These are phyloP conservation scores for Heritiera fomes DNA, from an alignment of 345 rosid species.

Conservation along the genomic window DNA sequence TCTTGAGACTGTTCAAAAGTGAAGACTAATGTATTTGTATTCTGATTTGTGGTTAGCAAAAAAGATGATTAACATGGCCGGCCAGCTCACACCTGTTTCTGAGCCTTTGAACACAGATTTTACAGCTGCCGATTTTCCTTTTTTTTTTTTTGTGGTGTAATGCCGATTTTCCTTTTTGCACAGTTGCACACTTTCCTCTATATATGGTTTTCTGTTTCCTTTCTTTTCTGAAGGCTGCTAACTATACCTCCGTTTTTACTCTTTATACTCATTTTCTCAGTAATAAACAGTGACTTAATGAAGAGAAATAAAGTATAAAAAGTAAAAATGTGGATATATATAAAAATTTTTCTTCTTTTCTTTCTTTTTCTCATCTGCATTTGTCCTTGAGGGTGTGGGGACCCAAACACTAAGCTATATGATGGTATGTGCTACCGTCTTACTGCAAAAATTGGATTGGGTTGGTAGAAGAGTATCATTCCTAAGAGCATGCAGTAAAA, in stretches of 20 bases:
- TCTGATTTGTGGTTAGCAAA: background rate
- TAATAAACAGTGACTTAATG: too few species aligned
- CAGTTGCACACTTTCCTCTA: background rate
- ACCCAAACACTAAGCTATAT: background rate
- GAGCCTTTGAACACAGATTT: background rate
- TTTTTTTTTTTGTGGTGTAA: background rate
- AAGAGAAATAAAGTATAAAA: too few species aligned
- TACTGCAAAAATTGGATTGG: slow-evolving; percentile 18
- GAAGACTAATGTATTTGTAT: background rate
- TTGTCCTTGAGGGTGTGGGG: slow-evolving; percentile 10
- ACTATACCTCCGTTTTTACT: too few species aligned
- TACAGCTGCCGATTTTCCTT: background rate
- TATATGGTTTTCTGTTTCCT: background rate
- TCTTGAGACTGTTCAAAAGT: background rate
- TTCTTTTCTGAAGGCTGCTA: too few species aligned
- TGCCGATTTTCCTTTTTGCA: background rate
- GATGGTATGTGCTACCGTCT: background rate
- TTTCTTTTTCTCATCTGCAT: background rate
- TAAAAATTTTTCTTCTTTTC: too few species aligned
- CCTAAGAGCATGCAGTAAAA: background rate
- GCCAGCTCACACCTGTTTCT: background rate
- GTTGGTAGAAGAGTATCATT: slow-evolving; percentile 11
- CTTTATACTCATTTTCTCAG: too few species aligned
- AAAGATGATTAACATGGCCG: background rate
- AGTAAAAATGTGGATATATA: too few species aligned